These are phyloP conservation scores for Nepenthes alata DNA, from an alignment of 179 eudicot species.

Conservation along the genomic window DNA sequence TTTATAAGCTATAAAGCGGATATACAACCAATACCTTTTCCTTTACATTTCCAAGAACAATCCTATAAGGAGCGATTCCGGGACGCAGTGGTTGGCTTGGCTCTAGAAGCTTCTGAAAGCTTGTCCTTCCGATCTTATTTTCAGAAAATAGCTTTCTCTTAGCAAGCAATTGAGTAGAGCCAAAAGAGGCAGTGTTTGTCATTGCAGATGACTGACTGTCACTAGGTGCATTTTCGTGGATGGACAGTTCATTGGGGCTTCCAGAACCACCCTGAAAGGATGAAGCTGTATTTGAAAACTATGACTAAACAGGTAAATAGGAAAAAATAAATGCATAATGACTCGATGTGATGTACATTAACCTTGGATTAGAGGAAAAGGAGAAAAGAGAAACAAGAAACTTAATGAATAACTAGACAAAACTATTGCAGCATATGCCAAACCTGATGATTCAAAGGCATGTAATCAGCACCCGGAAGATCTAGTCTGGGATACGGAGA, in stretches of 20 bases:
- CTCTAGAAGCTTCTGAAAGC: slow-evolving; percentile 85
- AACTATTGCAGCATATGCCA: background rate
- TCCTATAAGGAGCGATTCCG: slow-evolving; percentile 67
- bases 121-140: slow-evolving; percentile 56
- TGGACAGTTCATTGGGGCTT: slow-evolving; percentile 4
- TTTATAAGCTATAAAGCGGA: background rate
- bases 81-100: slow-evolving; percentile 65
- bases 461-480: slow-evolving; percentile 54
- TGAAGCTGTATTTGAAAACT: background rate
- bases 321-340: no score
- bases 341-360: no score
- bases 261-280: slow-evolving; percentile 14
- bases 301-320: background rate
- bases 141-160: slow-evolving; percentile 65
- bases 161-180: slow-evolving; percentile 32
- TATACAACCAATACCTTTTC: slow-evolving; percentile 46
- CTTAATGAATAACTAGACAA: background rate
- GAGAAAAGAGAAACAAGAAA: background rate
- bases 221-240: slow-evolving; percentile 7
- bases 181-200: slow-evolving; percentile 25
- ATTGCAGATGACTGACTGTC: slow-evolving; percentile 13
- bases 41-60: slow-evolving; percentile 78
- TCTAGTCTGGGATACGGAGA: slow-evolving; percentile 51
- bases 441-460: slow-evolving; percentile 51
- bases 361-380: background rate